Evolutionary conservation across 805 yeast species (phyloP).

Genomic region (Metschnikowia sp.): DNA sequence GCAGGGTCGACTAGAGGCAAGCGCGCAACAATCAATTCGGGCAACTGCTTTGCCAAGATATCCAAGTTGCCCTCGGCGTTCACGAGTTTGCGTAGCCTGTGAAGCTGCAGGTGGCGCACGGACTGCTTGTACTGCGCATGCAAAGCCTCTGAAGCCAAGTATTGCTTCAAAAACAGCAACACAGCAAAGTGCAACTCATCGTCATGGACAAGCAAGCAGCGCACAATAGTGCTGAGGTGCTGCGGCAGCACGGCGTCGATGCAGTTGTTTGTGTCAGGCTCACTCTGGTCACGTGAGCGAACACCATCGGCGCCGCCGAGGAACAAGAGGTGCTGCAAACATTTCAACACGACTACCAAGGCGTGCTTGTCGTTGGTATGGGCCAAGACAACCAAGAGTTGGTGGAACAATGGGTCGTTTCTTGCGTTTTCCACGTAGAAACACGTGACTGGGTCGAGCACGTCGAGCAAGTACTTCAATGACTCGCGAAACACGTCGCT

Average conservation of each 20-base stretch:
- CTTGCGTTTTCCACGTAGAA: conserved; percentile 72
- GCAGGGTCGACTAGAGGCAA: conserved; percentile 36
- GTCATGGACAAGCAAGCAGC: conserved; percentile 57
- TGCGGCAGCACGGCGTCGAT: conserved; percentile 34
- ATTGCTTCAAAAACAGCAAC: conserved; percentile 81
- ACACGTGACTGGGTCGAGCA: conserved; percentile 80
- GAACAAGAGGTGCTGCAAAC: conserved; percentile 73
- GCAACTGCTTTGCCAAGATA: conserved; percentile 56
- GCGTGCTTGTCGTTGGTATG: conserved; percentile 63
- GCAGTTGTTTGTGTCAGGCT: conserved; percentile 36
- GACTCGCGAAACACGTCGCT: conserved; percentile 51
- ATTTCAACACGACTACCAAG: conserved; percentile 66
- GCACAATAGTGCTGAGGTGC: conserved; percentile 52
- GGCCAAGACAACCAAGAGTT: conserved; percentile 49
- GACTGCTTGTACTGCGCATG: conserved; percentile 27
- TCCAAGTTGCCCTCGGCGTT: conserved; percentile 48
- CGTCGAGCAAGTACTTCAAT: conserved; percentile 66
- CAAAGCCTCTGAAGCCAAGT: conserved; percentile 57
- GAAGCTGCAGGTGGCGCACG: conserved; percentile 30
- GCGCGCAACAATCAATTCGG: conserved; percentile 47
- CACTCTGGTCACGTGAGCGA: conserved; percentile 9
- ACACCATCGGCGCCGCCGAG: conserved; percentile 23
- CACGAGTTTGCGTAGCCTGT: conserved; percentile 47
- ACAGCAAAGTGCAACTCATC: conserved; percentile 75
- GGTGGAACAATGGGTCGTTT: conserved; percentile 64